A percentile compares a stretch with the other conserved stretches of the same genome.
Evolutionary conservation across 768 basidiomycete species (phyloP).

Genomic region (Krasilnikovozyma curviuscula): DNA sequence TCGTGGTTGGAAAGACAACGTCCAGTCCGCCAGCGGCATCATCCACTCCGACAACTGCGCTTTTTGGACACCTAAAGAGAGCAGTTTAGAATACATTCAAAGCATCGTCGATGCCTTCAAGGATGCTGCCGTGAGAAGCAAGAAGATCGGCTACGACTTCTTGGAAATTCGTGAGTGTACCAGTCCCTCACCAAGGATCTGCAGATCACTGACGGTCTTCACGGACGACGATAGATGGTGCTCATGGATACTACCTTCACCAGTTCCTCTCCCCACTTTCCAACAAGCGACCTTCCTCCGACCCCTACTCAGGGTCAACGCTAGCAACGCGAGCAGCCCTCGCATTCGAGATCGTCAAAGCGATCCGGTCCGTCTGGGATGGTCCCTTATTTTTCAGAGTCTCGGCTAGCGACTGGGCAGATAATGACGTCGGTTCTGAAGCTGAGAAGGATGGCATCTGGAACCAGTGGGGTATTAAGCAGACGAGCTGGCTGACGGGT

Average conservation of each 20-base stretch:
- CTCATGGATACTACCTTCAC: slow-evolving; percentile 38
- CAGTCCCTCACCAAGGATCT: too few relatives aligned
- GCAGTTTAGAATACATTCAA: slow-evolving; percentile 39
- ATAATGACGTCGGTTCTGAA: slow-evolving; percentile 40
- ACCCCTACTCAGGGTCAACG: slow-evolving; percentile 51
- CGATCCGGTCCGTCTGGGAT: slow-evolving; percentile 40
- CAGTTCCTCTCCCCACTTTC: slow-evolving; percentile 54
- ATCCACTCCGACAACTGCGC: slow-evolving; percentile 38
- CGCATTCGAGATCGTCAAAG: slow-evolving; percentile 39
- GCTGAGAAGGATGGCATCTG: slow-evolving; percentile 37
- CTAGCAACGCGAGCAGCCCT: slow-evolving; percentile 55
- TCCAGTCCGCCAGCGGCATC: slow-evolving; percentile 42
- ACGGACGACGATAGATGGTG: too few relatives aligned
- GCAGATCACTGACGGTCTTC: too few relatives aligned
- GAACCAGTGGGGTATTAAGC: slow-evolving; percentile 59
- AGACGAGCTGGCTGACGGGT: slow-evolving; percentile 41
- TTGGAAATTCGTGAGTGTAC: slow-evolving; percentile 26
- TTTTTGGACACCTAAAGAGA: slow-evolving; percentile 39
- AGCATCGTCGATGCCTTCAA: slow-evolving; percentile 42
- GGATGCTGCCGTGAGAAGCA: slow-evolving; percentile 33
- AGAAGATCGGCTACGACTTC: slow-evolving; percentile 38
- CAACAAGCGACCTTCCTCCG: slow-evolving; percentile 49
- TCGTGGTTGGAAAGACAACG: slow-evolving; percentile 27
- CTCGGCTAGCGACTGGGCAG: slow-evolving; percentile 48
- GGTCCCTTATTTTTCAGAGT: slow-evolving; percentile 57